These are phyloP conservation scores for Rhododendron ovatum DNA, from an alignment of 148 eudicot species.

Conservation along the genomic window DNA sequence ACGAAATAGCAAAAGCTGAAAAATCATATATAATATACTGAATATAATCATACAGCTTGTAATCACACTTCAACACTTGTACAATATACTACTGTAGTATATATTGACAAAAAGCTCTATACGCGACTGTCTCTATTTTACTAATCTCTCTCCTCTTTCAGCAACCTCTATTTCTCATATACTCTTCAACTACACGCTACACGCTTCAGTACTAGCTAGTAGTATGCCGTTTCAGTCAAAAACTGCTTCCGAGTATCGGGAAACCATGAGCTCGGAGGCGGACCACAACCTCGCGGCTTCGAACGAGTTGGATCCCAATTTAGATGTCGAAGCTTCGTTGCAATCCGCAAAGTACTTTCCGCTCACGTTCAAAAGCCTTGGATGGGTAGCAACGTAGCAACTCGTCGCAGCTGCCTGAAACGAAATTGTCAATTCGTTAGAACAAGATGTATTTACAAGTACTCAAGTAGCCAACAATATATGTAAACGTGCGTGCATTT, in stretches of 20 bases:
- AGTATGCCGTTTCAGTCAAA: not conserved
- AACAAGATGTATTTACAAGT: not conserved
- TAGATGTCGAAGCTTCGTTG: constrained; percentile 44
- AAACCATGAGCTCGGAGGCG: constrained; percentile 57
- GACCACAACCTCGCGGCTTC: constrained; percentile 65
- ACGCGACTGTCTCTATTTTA: not conserved
- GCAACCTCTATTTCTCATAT: not conserved
- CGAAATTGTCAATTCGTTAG: not conserved
- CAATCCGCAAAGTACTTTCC: constrained; percentile 5
- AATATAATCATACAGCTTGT: not conserved
- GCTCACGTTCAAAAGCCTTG: not conserved
- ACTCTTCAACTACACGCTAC: not conserved
- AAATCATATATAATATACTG: too few species aligned
- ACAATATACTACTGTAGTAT: not conserved
- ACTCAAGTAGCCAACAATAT: not conserved
- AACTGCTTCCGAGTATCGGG: constrained; percentile 15
- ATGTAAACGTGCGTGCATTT: not conserved
- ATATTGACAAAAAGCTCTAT: not conserved
- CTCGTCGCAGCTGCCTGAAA: not conserved
- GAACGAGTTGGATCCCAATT: constrained; percentile 44
- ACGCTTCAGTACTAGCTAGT: not conserved
- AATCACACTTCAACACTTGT: not conserved
- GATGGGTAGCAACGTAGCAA: constrained; percentile 5
- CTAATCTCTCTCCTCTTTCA: not conserved
- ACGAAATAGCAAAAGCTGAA: not conserved